A percentile compares a stretch with the other conserved stretches of the same genome.
Conservation (phyloP, 2,329 filamentous ascomycete species). For the Fusarium pseudograminearum region DNA sequence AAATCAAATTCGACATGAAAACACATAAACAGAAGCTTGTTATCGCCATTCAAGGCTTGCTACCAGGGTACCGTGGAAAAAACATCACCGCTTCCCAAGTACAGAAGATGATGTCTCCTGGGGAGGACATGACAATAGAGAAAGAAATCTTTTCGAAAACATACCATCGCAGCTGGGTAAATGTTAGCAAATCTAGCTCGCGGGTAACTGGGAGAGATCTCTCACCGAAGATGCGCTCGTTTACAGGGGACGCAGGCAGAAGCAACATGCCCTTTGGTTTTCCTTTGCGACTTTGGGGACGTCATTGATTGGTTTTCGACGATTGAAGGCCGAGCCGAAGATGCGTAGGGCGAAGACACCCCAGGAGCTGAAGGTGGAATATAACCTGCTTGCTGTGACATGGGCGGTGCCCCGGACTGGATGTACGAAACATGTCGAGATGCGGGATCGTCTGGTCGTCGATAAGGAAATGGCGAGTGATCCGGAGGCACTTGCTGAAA, state of each 20-base stretch:
- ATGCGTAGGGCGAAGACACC: slow-evolving; percentile 37
- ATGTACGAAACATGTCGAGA: slow-evolving; percentile 45
- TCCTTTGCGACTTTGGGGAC: slow-evolving; percentile 72
- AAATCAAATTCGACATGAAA: background rate
- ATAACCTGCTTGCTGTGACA: slow-evolving; percentile 43
- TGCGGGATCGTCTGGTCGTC: slow-evolving; percentile 43
- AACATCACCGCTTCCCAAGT: background rate
- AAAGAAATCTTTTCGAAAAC: slow-evolving; percentile 52
- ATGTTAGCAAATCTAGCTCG: slow-evolving; percentile 26
- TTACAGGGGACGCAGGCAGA: slow-evolving; percentile 90
- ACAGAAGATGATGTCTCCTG: background rate
- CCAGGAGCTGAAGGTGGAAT: slow-evolving; percentile 36
- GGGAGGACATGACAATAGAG: background rate
- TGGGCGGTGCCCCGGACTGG: slow-evolving; percentile 35
- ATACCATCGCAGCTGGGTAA: slow-evolving; percentile 71
- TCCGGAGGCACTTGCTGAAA: slow-evolving; percentile 48
- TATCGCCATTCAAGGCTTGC: background rate
- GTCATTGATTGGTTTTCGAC: slow-evolving; percentile 62
- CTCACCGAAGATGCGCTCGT: slow-evolving; percentile 79
- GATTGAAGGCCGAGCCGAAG: slow-evolving; percentile 51
- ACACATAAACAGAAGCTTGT: background rate
- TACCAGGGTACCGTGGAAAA: background rate
- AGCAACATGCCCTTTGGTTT: slow-evolving; percentile 84
- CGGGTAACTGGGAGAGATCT: background rate
- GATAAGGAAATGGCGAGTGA: slow-evolving; percentile 45